Conservation (phyloP, 1,139 yeast genomes). For the Yamadazyma kanchanaburiensis region DNA sequence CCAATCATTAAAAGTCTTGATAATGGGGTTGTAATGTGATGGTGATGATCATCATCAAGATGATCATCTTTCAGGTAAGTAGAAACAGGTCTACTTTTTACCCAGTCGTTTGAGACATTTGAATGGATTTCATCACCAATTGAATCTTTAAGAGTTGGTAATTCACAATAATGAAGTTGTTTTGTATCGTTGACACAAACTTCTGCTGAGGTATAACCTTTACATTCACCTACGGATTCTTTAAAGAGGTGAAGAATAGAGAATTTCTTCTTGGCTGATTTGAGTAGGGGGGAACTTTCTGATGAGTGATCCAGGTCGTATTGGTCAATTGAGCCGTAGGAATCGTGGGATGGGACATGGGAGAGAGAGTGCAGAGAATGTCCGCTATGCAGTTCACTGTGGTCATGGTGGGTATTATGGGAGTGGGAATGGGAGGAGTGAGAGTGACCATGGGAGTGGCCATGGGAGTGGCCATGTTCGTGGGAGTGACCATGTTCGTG, state of each 20-base stretch:
- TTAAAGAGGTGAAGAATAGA: slow-evolving; percentile 13
- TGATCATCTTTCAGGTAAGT: slow-evolving; percentile 1
- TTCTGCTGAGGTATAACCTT: slow-evolving; percentile 52
- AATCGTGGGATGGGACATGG: slow-evolving; percentile 1
- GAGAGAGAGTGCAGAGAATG: not conserved
- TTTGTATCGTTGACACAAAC: slow-evolving; percentile 17
- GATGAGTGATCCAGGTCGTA: not conserved
- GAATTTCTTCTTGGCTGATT: slow-evolving; percentile 8
- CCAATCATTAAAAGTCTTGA: slow-evolving; percentile 82
- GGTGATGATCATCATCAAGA: slow-evolving; percentile 57
- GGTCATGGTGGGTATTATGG: not conserved
- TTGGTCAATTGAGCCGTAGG: not conserved
- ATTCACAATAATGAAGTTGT: slow-evolving; percentile 37
- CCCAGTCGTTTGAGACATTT: too few relatives aligned
- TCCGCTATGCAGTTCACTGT: not conserved
- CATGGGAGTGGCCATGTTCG: slow-evolving; percentile 5
- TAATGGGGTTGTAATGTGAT: slow-evolving; percentile 73
- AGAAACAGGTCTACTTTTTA: slow-evolving; percentile 1
- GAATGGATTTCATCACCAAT: slow-evolving; percentile 5
- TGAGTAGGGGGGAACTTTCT: not conserved
- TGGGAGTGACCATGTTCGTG: slow-evolving; percentile 5
- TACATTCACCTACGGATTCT: slow-evolving; percentile 45
- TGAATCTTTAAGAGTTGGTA: slow-evolving; percentile 18
- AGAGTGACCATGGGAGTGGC: slow-evolving; percentile 2
- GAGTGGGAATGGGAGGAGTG: not conserved